These are phyloP conservation scores for Talaromyces sp. DNA, from an alignment of 2,329 filamentous ascomycete species.

Conservation along the genomic window DNA sequence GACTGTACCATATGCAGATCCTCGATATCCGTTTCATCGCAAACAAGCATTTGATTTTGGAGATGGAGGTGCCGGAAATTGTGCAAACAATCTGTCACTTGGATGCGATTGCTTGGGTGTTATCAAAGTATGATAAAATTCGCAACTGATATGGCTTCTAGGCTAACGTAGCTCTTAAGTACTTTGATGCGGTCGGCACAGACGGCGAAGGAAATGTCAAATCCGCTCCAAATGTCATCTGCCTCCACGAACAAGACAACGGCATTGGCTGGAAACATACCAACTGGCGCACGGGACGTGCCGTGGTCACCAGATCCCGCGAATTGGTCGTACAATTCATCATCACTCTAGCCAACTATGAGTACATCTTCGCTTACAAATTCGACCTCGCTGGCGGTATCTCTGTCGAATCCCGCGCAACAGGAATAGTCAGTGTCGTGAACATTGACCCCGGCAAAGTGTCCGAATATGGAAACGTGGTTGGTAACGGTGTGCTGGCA, in stretches of 20 bases:
- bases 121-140: conserved; percentile 45
- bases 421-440: conserved; percentile 62
- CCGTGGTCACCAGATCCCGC: conserved; percentile 59
- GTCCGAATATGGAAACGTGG: conserved; percentile 52
- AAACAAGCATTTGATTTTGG: conserved; percentile 69
- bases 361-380: conserved; percentile 64
- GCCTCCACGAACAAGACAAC: conserved; percentile 67
- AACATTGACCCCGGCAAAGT: conserved; percentile 51
- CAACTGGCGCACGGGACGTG: conserved; percentile 63
- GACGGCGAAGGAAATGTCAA: conserved; percentile 59
- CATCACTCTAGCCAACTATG: conserved; percentile 67
- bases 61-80: conserved; percentile 61
- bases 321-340: conserved; percentile 66
- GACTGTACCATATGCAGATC: conserved; percentile 55
- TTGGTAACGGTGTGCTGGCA: conserved; percentile 48
- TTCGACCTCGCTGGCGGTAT: conserved; percentile 53
- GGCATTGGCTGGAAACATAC: conserved; percentile 70
- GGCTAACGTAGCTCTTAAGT: conserved; percentile 35
- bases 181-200: conserved; percentile 57
- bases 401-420: conserved; percentile 61
- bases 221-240: conserved; percentile 63
- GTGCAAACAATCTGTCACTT: conserved; percentile 63
- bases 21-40: conserved; percentile 59
- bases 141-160: not conserved
- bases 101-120: conserved; percentile 67